These are phyloP conservation scores for Xylaria nigripes DNA, from an alignment of 495 filamentous ascomycete genomes.

Conservation along the genomic window DNA sequence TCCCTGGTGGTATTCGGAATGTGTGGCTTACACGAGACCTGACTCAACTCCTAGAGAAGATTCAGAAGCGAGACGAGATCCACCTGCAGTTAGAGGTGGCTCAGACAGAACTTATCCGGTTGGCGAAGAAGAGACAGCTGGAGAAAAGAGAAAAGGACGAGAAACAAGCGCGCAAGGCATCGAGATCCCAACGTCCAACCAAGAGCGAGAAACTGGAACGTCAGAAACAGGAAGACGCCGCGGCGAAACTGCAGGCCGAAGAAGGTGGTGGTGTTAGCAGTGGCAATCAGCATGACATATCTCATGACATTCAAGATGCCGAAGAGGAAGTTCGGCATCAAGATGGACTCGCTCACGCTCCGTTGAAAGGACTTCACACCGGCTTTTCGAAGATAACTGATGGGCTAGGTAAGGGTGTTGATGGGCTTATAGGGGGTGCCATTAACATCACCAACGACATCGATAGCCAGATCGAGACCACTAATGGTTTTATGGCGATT, in stretches of 20 bases:
- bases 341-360: constrained; percentile 13
- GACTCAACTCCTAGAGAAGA: constrained; percentile 79
- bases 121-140: constrained; percentile 66
- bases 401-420: constrained; percentile 34
- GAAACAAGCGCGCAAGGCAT: constrained; percentile 50
- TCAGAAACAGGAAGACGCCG: constrained; percentile 44
- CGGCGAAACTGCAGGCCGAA: constrained; percentile 54
- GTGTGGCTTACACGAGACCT: constrained; percentile 95
- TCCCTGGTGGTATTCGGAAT: constrained; percentile 90
- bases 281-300: constrained; percentile 75
- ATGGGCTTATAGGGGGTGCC: constrained; percentile 40
- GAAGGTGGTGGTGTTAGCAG: constrained; percentile 62
- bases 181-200: constrained; percentile 34
- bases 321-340: constrained; percentile 40
- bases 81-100: constrained; percentile 69
- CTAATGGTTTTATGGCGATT: constrained; percentile 45
- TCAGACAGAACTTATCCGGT: constrained; percentile 72
- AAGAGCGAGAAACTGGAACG: constrained; percentile 44
- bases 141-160: constrained; percentile 57
- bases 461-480: constrained; percentile 47
- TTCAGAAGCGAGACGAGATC: constrained; percentile 63
- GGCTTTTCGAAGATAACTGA: constrained; percentile 31
- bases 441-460: constrained; percentile 55
- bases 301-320: constrained; percentile 62
- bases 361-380: constrained; percentile 21